These are phyloP conservation scores for Fraxinus xanthoxyloides DNA, from an alignment of 305 asterid genomes.

Conservation along the genomic window DNA sequence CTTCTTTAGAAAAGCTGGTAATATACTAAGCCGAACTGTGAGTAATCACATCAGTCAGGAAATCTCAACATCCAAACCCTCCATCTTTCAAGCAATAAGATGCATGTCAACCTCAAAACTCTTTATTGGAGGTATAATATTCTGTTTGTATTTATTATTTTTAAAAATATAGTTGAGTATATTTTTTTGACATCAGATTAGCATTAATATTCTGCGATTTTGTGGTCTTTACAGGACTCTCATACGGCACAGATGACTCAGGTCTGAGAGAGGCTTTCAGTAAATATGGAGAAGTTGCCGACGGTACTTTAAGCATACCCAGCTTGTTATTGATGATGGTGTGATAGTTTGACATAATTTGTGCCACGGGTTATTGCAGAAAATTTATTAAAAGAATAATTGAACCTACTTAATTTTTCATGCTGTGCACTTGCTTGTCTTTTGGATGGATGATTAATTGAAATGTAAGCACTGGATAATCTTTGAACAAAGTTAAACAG, in stretches of 20 bases:
- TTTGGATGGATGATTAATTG: neutral
- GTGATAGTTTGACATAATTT: neutral
- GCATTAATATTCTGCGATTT: constrained; percentile 17
- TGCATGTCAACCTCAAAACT: constrained; percentile 79
- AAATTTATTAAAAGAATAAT: neutral
- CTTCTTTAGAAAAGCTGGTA: constrained; percentile 65
- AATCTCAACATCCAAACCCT: constrained; percentile 47
- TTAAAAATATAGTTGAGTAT: neutral
- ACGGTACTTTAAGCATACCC: constrained; percentile 42
- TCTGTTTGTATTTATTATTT: neutral
- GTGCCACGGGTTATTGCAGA: neutral
- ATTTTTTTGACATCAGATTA: neutral
- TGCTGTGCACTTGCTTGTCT: neutral
- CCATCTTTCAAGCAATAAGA: constrained; percentile 63
- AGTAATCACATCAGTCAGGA: constrained; percentile 39
- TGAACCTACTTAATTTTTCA: neutral
- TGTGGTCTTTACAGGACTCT: constrained; percentile 54
- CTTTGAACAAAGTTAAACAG: neutral
- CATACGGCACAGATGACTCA: constrained; percentile 55
- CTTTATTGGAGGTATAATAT: constrained; percentile 71
- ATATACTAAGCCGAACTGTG: constrained; percentile 45
- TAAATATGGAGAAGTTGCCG: constrained; percentile 71
- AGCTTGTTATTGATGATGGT: constrained; percentile 5
- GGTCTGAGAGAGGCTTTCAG: constrained; percentile 57
- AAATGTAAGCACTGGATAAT: neutral